Evolutionary conservation across 495 filamentous ascomycete genomes (phyloP).

Genomic region (Penicilliopsis zonata): DNA sequence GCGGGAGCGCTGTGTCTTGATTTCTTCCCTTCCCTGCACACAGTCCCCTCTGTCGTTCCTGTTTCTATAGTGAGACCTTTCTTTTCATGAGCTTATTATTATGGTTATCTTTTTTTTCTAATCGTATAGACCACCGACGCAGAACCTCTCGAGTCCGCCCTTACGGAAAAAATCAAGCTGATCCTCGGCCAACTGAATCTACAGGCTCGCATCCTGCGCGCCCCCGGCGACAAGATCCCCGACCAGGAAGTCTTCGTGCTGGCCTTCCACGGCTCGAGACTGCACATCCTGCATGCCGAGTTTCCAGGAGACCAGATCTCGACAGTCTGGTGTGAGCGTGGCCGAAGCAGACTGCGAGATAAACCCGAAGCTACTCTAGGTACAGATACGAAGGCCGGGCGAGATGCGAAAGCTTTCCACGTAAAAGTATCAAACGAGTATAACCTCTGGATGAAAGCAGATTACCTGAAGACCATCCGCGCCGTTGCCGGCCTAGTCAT

Average conservation of each 20-base stretch:
- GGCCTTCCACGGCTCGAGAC: constrained; percentile 17
- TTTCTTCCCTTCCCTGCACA: too few relatives aligned
- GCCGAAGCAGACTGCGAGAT: constrained; percentile 5
- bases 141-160: constrained; percentile 5
- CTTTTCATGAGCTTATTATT: too few relatives aligned
- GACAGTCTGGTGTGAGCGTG: constrained; percentile 12
- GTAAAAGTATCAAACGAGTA: constrained; percentile 16
- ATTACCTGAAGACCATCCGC: constrained; percentile 9
- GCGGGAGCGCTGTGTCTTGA: too few relatives aligned
- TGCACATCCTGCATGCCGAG: constrained; percentile 17
- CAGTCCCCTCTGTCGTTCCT: too few relatives aligned
- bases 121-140: constrained; percentile 10
- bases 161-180: constrained; percentile 16
- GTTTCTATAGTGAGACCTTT: too few relatives aligned
- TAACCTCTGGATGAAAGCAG: constrained; percentile 15
- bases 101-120: too few relatives aligned
- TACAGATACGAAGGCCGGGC: too few relatives aligned
- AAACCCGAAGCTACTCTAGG: too few relatives aligned
- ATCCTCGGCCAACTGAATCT: constrained; percentile 15
- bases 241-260: constrained; percentile 23
- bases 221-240: constrained; percentile 15
- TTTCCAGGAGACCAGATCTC: constrained; percentile 20
- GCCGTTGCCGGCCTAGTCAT: constrained; percentile 10
- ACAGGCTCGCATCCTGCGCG: constrained; percentile 9
- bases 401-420: too few relatives aligned